A percentile compares a stretch with the other conserved stretches of the same genome.
Evolutionary conservation across 208 protist genomes (phyloP).

Genomic region (Phytomonas sp.): DNA sequence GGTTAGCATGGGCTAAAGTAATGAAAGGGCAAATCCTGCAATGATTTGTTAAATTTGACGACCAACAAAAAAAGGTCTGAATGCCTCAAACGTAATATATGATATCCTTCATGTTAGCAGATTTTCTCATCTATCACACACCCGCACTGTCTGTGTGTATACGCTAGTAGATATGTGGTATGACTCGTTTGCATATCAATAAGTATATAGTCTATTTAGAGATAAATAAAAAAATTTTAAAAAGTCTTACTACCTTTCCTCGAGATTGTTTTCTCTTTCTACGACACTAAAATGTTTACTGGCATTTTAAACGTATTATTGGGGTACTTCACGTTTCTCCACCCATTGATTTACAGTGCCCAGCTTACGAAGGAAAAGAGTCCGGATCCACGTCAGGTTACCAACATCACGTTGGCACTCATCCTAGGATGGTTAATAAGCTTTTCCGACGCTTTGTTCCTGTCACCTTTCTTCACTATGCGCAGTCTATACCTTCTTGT

Average conservation of each 20-base stretch:
- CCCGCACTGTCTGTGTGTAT: conserved; percentile 9
- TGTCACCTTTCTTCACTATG: conserved; percentile 43
- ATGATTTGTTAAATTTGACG: neutral
- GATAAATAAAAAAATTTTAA: neutral
- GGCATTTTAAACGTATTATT: conserved; percentile 28
- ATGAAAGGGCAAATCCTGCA: conserved; percentile 1
- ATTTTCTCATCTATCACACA: neutral
- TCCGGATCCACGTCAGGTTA: conserved; percentile 38
- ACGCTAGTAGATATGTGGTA: neutral
- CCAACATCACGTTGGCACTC: conserved; percentile 62
- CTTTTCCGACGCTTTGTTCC: conserved; percentile 38
- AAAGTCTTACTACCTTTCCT: neutral
- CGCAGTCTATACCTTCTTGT: conserved; percentile 34
- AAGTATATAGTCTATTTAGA: neutral
- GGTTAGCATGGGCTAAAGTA: neutral
- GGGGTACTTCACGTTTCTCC: conserved; percentile 54
- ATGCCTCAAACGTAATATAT: neutral
- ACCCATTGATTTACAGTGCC: conserved; percentile 50
- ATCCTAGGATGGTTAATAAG: conserved; percentile 63
- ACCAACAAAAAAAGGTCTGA: neutral
- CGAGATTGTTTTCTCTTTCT: neutral
- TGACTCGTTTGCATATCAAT: neutral
- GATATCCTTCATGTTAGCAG: conserved; percentile 3
- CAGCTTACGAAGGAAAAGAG: conserved; percentile 34
- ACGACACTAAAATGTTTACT: conserved; percentile 7